Base-by-base conservation (phyloP, 148 eudicot species). In the Oxyria digyna region DNA sequence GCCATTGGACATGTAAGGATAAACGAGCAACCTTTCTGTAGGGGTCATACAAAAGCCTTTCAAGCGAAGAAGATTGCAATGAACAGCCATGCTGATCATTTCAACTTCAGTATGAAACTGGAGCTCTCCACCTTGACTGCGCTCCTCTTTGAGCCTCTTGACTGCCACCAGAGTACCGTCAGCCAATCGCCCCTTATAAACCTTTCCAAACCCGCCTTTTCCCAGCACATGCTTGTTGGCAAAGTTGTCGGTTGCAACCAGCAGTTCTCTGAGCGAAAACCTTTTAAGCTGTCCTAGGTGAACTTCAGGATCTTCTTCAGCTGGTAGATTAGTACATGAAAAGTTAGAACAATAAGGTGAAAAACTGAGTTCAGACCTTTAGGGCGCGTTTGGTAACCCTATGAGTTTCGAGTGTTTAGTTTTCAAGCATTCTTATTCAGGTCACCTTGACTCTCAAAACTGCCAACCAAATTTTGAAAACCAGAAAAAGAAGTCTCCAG, bases 1-100 rank as follows among this genome's bases (percentile, higher is more conserved):
- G 45, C 98, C 98, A 72, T 93, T 93, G 72, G 91, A 82, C 98
- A 93, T 93, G 78, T 84, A 93, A 43, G 98, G 98, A 76, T 93
- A 93, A 65, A 93, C 98, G 35, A 93, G 77, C 71, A 93, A 87
- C 74, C 96, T 85, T 74, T 93, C 98, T 46, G 71, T 76, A 48
- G 85, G 75, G 65, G 91, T 86, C 26, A 85, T 93, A 77, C 96
- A 93, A 49, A 84, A 93, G 11, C 98, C 96, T 35, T 83, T 75
- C 24, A 93, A 67, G 17, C 95, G 81, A 35, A 93, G 89, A 85
- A 93, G 78, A 75, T 93, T 83, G 29, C 96, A 74, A 68, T 93
- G 98, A 72, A 93, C 92, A 5, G 98, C 98, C 48, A 93, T 76
- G 79, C 98, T 93, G 6, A 93, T 93, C 81, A 93, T 83, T 79